Evolutionary conservation across 2,329 filamentous ascomycete genomes (phyloP).

Genomic region (Cordyceps pruinosa): DNA sequence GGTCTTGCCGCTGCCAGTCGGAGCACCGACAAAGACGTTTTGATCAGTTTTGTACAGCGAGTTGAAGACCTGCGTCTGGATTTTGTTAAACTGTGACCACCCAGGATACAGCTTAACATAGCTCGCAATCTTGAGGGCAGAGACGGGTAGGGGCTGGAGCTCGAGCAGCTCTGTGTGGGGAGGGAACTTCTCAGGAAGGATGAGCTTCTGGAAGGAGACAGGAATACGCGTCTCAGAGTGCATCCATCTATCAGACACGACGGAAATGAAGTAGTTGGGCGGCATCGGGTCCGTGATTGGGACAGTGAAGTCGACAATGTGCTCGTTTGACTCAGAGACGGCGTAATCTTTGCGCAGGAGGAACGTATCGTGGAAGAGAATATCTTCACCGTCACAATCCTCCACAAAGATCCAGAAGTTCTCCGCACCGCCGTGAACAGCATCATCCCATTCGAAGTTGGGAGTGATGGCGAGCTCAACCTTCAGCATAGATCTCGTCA

Average conservation of each 20-base stretch:
- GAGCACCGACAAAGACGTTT: conserved; percentile 88
- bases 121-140: conserved; percentile 79
- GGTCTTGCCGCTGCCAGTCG: conserved; percentile 93
- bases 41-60: conserved; percentile 85
- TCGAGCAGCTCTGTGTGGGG: conserved; percentile 89
- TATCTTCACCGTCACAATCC: conserved; percentile 94
- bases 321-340: conserved; percentile 77
- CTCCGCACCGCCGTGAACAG: conserved; percentile 79
- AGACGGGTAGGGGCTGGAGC: conserved; percentile 82
- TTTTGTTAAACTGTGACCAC: conserved; percentile 89
- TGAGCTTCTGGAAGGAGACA: conserved; percentile 90
- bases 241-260: conserved; percentile 97
- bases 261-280: conserved; percentile 95
- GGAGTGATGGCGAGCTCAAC: conserved; percentile 87
- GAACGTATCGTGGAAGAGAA: conserved; percentile 92
- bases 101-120: conserved; percentile 74
- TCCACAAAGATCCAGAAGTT: conserved; percentile 97
- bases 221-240: conserved; percentile 90
- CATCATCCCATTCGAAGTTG: conserved; percentile 92
- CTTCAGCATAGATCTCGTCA: conserved; percentile 88
- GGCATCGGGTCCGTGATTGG: conserved; percentile 97
- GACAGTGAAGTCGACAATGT: conserved; percentile 92
- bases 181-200: conserved; percentile 91
- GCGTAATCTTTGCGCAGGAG: conserved; percentile 86
- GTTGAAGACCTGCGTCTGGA: conserved; percentile 96